Percentiles rank a stretch among this genome's conserved stretches.
Evolutionary conservation across 2,329 filamentous ascomycete species (phyloP).

Genomic region (Waltergamsia citrina): DNA sequence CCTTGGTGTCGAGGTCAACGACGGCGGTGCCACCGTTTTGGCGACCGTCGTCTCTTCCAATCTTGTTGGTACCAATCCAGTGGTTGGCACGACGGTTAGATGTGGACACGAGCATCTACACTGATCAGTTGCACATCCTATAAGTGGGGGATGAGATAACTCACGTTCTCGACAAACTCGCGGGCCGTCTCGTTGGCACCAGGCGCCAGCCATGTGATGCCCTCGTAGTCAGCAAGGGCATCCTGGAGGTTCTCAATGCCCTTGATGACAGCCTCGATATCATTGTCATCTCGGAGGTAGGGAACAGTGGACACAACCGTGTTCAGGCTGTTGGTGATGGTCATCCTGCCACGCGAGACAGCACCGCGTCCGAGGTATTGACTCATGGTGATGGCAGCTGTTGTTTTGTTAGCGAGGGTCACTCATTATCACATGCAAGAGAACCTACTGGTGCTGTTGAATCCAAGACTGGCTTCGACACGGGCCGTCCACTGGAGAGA

Average conservation of each 20-base stretch:
- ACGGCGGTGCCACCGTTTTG: conserved; percentile 43
- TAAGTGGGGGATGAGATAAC: conserved; percentile 8
- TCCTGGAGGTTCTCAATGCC: conserved; percentile 51
- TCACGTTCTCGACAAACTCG: conserved; percentile 43
- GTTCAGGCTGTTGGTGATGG: conserved; percentile 46
- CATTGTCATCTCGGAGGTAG: conserved; percentile 46
- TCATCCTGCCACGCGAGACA: conserved; percentile 51
- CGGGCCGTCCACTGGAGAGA: conserved; percentile 59
- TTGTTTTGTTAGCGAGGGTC: conserved; percentile 3
- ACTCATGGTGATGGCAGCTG: conserved; percentile 41
- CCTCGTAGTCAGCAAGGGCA: conserved; percentile 40
- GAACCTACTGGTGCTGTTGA: conserved; percentile 17
- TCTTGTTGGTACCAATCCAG: conserved; percentile 51
- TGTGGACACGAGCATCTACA: conserved; percentile 15
- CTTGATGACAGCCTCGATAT: conserved; percentile 51
- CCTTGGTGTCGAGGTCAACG: conserved; percentile 52
- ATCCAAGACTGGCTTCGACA: conserved; percentile 46
- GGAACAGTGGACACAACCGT: conserved; percentile 51
- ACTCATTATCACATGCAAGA: background rate
- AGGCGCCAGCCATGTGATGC: conserved; percentile 48
- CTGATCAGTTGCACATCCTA: too few species aligned
- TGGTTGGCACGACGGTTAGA: conserved; percentile 36
- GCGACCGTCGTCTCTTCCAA: conserved; percentile 48
- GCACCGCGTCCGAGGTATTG: conserved; percentile 57
- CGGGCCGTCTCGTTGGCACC: conserved; percentile 39